These are phyloP conservation scores for Torrubiella hemipterigena DNA, from an alignment of 2,329 filamentous ascomycete genomes.

Conservation along the genomic window DNA sequence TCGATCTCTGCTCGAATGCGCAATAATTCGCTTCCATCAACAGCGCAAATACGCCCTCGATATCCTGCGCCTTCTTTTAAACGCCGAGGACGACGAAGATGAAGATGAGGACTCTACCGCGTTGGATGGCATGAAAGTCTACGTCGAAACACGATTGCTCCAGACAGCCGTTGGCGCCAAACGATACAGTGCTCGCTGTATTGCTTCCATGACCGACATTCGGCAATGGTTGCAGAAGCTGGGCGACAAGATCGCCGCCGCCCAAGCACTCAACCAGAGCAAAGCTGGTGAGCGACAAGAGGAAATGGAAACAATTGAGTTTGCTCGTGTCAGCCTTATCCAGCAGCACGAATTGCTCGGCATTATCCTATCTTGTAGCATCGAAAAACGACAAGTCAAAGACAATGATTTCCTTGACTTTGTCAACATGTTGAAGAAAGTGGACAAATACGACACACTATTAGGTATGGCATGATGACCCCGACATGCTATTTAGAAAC, in stretches of 20 bases:
- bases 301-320: constrained; percentile 65
- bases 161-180: constrained; percentile 30
- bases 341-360: constrained; percentile 84
- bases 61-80: constrained; percentile 68
- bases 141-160: constrained; percentile 21
- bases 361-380: constrained; percentile 65
- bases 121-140: constrained; percentile 20
- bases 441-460: constrained; percentile 65
- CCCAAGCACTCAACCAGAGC: constrained; percentile 59
- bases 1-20: constrained; percentile 62
- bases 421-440: constrained; percentile 52
- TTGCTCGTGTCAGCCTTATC: constrained; percentile 67
- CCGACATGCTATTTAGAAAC: constrained; percentile 6
- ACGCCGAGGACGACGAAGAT: constrained; percentile 43
- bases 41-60: constrained; percentile 74
- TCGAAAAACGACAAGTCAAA: constrained; percentile 62
- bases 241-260: constrained; percentile 63
- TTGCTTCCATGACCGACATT: constrained; percentile 64
- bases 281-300: constrained; percentile 41
- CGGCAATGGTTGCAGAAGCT: constrained; percentile 67
- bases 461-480: constrained; percentile 26
- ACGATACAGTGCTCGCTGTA: constrained; percentile 61
- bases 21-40: constrained; percentile 80
- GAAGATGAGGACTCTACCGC: constrained; percentile 33
- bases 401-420: constrained; percentile 64